Conservation (phyloP, 1,284 basidiomycete species). For the Inonotus obliquus region DNA sequence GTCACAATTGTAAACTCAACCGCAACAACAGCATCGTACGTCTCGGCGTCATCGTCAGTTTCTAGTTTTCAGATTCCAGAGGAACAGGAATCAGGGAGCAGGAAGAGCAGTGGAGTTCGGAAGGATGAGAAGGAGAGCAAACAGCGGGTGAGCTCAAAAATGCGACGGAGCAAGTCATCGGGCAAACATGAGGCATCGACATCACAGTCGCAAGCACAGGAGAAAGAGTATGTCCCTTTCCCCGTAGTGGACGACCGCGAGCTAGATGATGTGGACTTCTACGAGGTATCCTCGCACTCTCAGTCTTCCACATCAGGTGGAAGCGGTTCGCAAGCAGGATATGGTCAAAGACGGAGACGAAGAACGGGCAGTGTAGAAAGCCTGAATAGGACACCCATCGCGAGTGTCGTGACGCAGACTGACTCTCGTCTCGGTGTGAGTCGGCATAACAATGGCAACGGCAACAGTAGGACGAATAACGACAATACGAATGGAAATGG, state of each 20-base stretch:
- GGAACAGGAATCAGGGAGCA: not conserved
- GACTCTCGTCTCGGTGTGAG: slow-evolving; percentile 18
- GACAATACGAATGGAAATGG: slow-evolving; percentile 1
- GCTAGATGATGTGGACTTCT: slow-evolving; percentile 21
- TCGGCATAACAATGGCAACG: slow-evolving; percentile 27
- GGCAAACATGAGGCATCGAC: slow-evolving; percentile 1
- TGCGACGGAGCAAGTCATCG: slow-evolving; percentile 5
- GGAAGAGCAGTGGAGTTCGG: slow-evolving; percentile 8
- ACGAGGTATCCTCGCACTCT: slow-evolving; percentile 19
- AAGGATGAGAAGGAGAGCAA: slow-evolving; percentile 10
- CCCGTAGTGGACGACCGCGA: slow-evolving; percentile 22
- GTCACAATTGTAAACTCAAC: slow-evolving; percentile 11
- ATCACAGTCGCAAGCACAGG: not conserved
- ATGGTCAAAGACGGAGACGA: not conserved
- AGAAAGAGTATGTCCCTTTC: slow-evolving; percentile 17
- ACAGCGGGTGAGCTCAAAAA: not conserved
- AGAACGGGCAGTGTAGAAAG: slow-evolving; percentile 11
- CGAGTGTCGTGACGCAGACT: slow-evolving; percentile 11
- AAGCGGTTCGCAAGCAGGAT: not conserved
- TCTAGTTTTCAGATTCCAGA: slow-evolving; percentile 5
- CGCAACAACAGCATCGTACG: slow-evolving; percentile 17
- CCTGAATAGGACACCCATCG: slow-evolving; percentile 13
- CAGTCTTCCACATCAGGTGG: slow-evolving; percentile 1
- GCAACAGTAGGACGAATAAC: slow-evolving; percentile 19
- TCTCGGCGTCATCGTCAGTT: slow-evolving; percentile 15